Evolutionary conservation across 2,329 filamentous ascomycete genomes (phyloP), one percentile per base, ranked within the genome.

Genomic region (Cercospora sojina): DNA sequence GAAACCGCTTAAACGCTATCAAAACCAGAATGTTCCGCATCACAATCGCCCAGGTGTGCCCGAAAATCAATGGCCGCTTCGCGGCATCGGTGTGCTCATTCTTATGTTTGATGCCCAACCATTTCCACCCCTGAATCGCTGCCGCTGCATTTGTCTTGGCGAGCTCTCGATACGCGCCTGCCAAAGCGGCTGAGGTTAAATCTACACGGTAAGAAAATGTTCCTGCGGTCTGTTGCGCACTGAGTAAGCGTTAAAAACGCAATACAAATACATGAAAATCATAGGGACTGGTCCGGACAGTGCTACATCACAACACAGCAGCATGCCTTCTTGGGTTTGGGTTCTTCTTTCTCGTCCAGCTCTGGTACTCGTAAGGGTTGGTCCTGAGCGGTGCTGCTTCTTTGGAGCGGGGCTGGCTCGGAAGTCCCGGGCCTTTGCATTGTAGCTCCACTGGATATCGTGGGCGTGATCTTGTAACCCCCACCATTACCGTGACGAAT

Each of bases 261-360:
- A 43, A 59, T 47, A 59, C 23, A 38, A 41, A 38, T 16, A 59
- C 57, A 59, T 38, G 57, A 23, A 25, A 41, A 38, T 27, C 23
- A 29, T 41, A 59, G 35, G 18, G 18, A 27, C 6, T 25, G 35
- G 16, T 47, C 23, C 23, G 4, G 56, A n/a, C 25, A 23, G 16
- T 32, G 59, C 59, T 83, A 92, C 90, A 92, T 92, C 71, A 93
- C 85, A 68, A 91, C 82, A 78, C 90, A 93, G 79, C 90, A 93
- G 66, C 86, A 88, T 72, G 89, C 85, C 69, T 83, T 85, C 73
- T 87, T 83, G 72, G 87, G 83, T 72, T 83, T 81, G 71, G 84
- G 79, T 68, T 80, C 80, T 62, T 81, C 77, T 62, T 86, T 83
- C 67, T 87, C 84, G 10, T 81, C 81, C 4, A 84, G 81, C 58